Conservation (phyloP, 73 alveolate genomes). For the Halteria grandinella region DNA sequence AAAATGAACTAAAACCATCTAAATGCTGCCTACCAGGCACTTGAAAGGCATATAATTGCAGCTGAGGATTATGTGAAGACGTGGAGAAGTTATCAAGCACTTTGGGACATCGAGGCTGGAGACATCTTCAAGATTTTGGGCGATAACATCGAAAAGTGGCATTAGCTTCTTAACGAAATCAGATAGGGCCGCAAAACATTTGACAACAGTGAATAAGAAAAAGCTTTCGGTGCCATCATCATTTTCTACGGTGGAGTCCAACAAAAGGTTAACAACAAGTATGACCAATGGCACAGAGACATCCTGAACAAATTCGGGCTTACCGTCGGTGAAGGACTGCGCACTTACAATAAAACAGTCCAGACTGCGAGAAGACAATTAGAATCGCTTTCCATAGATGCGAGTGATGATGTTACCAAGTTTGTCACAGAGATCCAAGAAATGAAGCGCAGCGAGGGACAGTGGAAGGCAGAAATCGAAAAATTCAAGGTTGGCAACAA, state of each 20-base stretch:
- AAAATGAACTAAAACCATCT: constrained; percentile 73
- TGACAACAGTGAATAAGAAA: constrained; percentile 90
- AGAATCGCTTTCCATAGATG: constrained; percentile 83
- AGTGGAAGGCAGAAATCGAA: constrained; percentile 89
- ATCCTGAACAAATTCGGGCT: constrained; percentile 92
- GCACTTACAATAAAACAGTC: constrained; percentile 78
- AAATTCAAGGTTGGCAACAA: constrained; percentile 78
- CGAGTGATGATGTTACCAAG: constrained; percentile 88
- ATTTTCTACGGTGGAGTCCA: constrained; percentile 95
- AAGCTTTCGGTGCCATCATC: constrained; percentile 96
- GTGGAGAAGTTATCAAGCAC: constrained; percentile 97
- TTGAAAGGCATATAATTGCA: constrained; percentile 76
- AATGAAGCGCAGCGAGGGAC: constrained; percentile 68
- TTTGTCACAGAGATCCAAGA: constrained; percentile 97
- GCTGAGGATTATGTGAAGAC: constrained; percentile 95
- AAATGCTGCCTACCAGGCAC: constrained; percentile 75
- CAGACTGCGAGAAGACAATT: constrained; percentile 82
- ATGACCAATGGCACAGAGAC: constrained; percentile 97
- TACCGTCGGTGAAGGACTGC: constrained; percentile 87
- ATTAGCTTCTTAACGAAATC: constrained; percentile 91
- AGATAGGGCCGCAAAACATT: constrained; percentile 90
- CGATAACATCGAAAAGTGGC: constrained; percentile 95
- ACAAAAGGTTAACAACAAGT: constrained; percentile 95
- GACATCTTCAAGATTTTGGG: constrained; percentile 87
- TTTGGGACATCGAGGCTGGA: constrained; percentile 98